phyloP scores from a whole-genome alignment of 1,284 basidiomycete genomes.

The Xerocomus amazonicus region DNA sequence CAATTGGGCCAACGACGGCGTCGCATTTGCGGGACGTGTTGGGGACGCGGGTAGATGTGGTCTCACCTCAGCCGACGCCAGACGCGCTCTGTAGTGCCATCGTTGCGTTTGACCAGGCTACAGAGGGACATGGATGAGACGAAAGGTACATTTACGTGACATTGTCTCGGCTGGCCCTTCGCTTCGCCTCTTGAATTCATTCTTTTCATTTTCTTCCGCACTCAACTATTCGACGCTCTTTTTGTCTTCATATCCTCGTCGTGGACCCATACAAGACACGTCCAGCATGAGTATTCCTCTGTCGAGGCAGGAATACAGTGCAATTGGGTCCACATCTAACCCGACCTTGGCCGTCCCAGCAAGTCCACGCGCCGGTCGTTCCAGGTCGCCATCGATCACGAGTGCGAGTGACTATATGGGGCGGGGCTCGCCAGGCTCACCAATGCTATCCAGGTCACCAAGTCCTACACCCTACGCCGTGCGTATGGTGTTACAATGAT shows the following conservation, averaged over 20 bases:
- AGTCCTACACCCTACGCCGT: constrained; percentile 30
- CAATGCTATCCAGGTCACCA: constrained; percentile 17
- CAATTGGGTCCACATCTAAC: constrained; percentile 26
- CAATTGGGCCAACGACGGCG: constrained; percentile 67
- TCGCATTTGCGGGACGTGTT: constrained; percentile 47
- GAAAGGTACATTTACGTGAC: constrained; percentile 9
- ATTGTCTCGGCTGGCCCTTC: neutral
- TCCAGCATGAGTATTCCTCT: constrained; percentile 26
- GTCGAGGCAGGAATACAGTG: constrained; percentile 26
- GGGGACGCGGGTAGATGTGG: constrained; percentile 47
- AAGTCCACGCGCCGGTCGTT: constrained; percentile 13
- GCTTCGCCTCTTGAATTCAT: constrained; percentile 3
- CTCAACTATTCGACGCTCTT: constrained; percentile 20
- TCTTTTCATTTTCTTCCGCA: neutral
- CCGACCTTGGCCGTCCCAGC: constrained; percentile 19
- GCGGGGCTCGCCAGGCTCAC: constrained; percentile 15
- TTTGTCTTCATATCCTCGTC: constrained; percentile 1
- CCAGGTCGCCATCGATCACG: constrained; percentile 19
- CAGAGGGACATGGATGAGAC: no score
- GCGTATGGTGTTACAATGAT: constrained; percentile 2
- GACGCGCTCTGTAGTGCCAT: constrained; percentile 46
- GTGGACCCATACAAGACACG: neutral
- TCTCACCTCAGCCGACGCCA: constrained; percentile 54
- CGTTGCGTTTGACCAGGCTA: constrained; percentile 11
- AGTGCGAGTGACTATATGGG: constrained; percentile 18